Conservation (phyloP, 768 basidiomycete species). For the Naganishia randhawae region DNA sequence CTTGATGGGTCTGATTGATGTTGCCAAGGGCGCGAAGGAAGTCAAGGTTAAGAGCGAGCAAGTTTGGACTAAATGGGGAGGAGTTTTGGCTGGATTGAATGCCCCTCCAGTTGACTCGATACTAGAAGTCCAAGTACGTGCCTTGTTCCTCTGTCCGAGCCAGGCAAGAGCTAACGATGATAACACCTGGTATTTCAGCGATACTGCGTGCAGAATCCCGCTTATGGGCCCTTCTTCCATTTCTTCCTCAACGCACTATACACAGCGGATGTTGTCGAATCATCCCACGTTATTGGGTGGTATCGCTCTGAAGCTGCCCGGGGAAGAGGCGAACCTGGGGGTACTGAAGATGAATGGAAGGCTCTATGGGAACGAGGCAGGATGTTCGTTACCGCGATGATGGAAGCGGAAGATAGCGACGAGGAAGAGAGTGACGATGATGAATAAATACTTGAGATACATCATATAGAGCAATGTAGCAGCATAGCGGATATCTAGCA, state of each 20-base stretch:
- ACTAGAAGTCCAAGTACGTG: slow-evolving; percentile 66
- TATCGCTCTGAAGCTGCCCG: slow-evolving; percentile 56
- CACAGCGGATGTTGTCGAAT: slow-evolving; percentile 85
- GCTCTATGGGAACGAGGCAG: slow-evolving; percentile 51
- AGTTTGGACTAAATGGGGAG: slow-evolving; percentile 75
- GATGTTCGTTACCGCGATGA: slow-evolving; percentile 78
- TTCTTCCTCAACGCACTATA: slow-evolving; percentile 81
- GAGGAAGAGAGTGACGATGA: slow-evolving; percentile 37
- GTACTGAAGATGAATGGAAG: slow-evolving; percentile 57
- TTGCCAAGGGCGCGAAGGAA: slow-evolving; percentile 59
- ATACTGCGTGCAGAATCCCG: slow-evolving; percentile 54
- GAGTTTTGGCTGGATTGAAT: slow-evolving; percentile 71
- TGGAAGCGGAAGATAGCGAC: slow-evolving; percentile 60
- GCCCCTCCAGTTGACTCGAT: slow-evolving; percentile 77
- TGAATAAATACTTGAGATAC: neutral
- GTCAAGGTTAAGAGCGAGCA: slow-evolving; percentile 66
- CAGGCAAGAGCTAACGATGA: neutral
- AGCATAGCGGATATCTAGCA: neutral
- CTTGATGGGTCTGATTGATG: slow-evolving; percentile 67
- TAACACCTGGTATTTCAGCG: slow-evolving; percentile 30
- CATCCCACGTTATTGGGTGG: slow-evolving; percentile 87
- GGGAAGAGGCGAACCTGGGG: slow-evolving; percentile 46
- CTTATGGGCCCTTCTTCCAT: slow-evolving; percentile 67
- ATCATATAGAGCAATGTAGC: slow-evolving; percentile 5
- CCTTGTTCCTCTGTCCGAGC: slow-evolving; percentile 21